Conservation (phyloP, 176 grass and related monocot species). For the Secale cereale region DNA sequence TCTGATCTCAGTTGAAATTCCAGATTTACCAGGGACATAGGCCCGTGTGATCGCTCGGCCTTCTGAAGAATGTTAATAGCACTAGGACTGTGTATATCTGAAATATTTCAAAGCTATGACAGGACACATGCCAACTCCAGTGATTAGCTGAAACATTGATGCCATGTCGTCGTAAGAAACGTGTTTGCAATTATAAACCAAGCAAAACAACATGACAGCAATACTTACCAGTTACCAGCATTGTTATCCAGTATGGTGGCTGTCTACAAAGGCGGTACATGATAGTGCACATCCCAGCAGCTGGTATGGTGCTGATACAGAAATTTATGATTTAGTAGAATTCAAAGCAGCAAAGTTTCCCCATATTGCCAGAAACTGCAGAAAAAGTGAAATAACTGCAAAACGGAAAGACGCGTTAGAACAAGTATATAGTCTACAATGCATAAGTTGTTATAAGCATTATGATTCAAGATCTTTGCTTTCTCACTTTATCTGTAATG, state of each 20-base stretch:
- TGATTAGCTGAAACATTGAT: constrained; percentile 59
- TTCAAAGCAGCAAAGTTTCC: constrained; percentile 76
- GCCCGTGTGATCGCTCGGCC: too few species aligned
- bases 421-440: neutral
- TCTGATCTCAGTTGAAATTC: too few species aligned
- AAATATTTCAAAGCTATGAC: constrained; percentile 82
- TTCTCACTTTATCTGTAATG: constrained; percentile 70
- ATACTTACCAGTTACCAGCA: constrained; percentile 67
- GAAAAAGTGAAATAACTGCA: constrained; percentile 69
- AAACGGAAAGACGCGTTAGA: constrained; percentile 22
- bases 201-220: neutral
- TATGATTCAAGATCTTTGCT: neutral
- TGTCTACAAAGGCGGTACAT: constrained; percentile 82
- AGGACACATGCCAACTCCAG: constrained; percentile 79
- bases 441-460: constrained; percentile 6
- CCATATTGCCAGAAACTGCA: constrained; percentile 87
- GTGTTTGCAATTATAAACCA: neutral
- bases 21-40: too few species aligned
- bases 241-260: constrained; percentile 83
- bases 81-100: constrained; percentile 74
- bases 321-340: constrained; percentile 72
- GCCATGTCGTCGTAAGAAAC: neutral
- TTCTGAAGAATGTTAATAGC: too few species aligned
- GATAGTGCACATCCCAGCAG: constrained; percentile 79
- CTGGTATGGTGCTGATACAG: constrained; percentile 58